Evolutionary conservation across 176 grass and related monocot genomes (phyloP), one percentile per base, ranked within the genome.

Genomic region (Aegilops umbellulata): DNA sequence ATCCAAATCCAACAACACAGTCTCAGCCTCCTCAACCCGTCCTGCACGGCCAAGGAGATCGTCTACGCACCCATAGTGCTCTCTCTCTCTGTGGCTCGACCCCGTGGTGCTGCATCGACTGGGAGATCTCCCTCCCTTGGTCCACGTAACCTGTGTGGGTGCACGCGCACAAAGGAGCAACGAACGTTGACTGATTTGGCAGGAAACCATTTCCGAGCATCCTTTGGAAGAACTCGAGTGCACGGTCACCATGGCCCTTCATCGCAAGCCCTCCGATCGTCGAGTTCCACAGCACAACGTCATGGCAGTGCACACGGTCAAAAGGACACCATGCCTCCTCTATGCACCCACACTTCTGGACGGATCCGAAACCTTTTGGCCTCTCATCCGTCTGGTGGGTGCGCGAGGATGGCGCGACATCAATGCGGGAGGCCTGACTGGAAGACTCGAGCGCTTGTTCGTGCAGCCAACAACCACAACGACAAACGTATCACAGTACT

Each of bases 41-140:
- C 85, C 85, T 39, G 82, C 82, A 47, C 85, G 85, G 53, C 90
- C 85, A 74, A 90, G 83, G 38, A 94, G 90, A 77, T 94, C 90
- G 23, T 82, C 87, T 71, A 94, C 76, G 76, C 93, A 92, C 16
- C 90, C 93, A 29, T 90, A 92, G 25, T 92, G 93, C 65, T 94
- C 93, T 83, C 65, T 94, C 93, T 83, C 85, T 90, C 25, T 58
- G 87, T 51, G 90, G 90, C 20, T 87, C 65, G 76, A 90, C 20
- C 3, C 79, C 82, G 39, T 83, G 86, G 14, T 75, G 34, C 12
- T 1, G 31, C 90, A 92, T 94, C 14, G 82, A 92, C 49, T 65
- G 13, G 24, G 92, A 88, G 80, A 84, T 60, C 20, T 66, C 26
- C 47, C 87, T 90, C 41, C 93, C 93, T 64, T 94, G 82, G 27